Evolutionary conservation across 495 filamentous ascomycete genomes (phyloP).

Genomic region (Aspergillus homomorphus): DNA sequence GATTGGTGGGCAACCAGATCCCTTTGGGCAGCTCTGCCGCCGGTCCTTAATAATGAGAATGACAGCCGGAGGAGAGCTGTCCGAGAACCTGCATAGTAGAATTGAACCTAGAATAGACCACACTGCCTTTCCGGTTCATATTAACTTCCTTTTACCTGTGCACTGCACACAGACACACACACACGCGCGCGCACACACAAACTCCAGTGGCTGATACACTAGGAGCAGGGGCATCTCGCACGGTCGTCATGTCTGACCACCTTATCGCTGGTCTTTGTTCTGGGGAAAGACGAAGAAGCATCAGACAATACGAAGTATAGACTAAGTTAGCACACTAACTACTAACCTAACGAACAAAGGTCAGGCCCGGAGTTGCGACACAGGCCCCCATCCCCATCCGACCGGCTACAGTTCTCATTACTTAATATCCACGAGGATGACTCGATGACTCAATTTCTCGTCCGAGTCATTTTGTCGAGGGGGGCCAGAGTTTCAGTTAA

Average conservation of each 20-base stretch:
- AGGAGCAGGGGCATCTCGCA: background rate
- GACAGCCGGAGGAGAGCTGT: background rate
- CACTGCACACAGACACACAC: too few relatives aligned
- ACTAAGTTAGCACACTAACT: too few relatives aligned
- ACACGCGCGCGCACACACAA: too few relatives aligned
- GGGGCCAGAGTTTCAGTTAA: background rate
- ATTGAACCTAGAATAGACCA: too few relatives aligned
- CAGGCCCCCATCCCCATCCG: too few relatives aligned
- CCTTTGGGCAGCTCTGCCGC: slow-evolving; percentile 7
- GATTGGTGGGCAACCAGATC: background rate
- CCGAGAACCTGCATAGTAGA: background rate
- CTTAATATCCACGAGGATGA: background rate
- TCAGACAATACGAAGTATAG: background rate
- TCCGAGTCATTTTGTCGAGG: background rate
- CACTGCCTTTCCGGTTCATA: too few relatives aligned
- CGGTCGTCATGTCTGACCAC: background rate
- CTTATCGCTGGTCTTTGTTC: too few relatives aligned
- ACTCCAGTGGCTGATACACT: background rate
- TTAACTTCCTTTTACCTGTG: background rate
- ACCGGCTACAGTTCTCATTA: background rate
- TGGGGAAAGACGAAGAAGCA: background rate
- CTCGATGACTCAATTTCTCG: background rate
- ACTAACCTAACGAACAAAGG: too few relatives aligned
- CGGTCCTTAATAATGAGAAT: slow-evolving; percentile 1
- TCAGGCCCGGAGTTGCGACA: background rate